These are phyloP conservation scores for Trypanosoma cruzi DNA, from an alignment of 208 protist genomes.

Conservation along the genomic window DNA sequence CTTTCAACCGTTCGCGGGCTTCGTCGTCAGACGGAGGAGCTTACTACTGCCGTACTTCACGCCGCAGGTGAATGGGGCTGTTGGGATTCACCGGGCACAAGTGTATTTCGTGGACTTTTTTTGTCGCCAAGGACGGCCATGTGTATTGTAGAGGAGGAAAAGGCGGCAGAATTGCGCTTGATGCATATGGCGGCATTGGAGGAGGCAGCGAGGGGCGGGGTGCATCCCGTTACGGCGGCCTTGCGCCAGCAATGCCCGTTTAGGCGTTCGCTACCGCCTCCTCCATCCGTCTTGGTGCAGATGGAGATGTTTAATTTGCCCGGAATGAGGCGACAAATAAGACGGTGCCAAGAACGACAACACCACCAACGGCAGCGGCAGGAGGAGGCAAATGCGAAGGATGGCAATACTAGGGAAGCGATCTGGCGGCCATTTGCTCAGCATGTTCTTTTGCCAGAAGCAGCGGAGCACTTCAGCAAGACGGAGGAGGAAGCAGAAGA, in stretches of 20 bases:
- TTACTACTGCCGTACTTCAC: conserved; percentile 50
- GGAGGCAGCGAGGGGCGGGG: not conserved
- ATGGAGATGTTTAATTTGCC: conserved; percentile 26
- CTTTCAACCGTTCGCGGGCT: conserved; percentile 45
- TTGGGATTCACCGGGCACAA: conserved; percentile 29
- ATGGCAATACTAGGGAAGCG: not conserved
- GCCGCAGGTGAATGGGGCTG: conserved; percentile 54
- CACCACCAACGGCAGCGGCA: not conserved
- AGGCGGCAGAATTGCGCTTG: not conserved
- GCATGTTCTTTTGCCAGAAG: too few relatives aligned
- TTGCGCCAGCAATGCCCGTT: conserved; percentile 14
- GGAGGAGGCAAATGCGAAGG: not conserved
- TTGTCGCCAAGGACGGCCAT: not conserved
- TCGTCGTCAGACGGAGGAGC: conserved; percentile 58
- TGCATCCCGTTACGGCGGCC: not conserved
- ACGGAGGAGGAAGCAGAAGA: too few relatives aligned
- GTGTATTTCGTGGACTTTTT: conserved; percentile 43
- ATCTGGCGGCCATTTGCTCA: too few relatives aligned
- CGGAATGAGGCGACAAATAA: not conserved
- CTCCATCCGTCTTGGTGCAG: conserved; percentile 39
- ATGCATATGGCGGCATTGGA: not conserved
- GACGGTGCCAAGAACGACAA: not conserved
- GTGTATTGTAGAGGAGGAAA: conserved; percentile 2
- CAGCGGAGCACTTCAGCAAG: too few relatives aligned
- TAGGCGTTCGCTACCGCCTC: conserved; percentile 32